Evolutionary conservation across 345 rosid genomes (phyloP).

Genomic region (Hibiscus mutabilis): DNA sequence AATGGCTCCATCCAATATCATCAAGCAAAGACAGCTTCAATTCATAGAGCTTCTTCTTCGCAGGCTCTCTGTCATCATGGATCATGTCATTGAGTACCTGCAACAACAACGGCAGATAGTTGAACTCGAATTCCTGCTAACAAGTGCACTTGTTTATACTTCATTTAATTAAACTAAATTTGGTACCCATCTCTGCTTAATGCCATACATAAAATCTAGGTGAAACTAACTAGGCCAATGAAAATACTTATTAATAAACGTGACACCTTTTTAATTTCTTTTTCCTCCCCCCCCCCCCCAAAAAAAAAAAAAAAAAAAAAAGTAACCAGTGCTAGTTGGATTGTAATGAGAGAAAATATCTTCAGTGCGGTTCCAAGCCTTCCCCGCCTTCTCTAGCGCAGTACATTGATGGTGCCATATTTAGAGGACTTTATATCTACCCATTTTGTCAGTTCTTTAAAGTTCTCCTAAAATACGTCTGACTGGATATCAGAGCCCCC

Average conservation of each 20-base stretch:
- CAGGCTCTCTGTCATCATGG: slow-evolving; percentile 60
- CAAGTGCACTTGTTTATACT: neutral
- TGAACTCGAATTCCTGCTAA: neutral
- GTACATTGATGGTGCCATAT: slow-evolving; percentile 60
- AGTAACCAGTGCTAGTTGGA: neutral
- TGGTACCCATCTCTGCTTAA: no score
- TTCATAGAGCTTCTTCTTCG: slow-evolving; percentile 76
- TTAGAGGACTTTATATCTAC: slow-evolving; percentile 75
- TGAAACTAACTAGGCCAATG: no score
- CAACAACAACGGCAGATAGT: slow-evolving; percentile 5
- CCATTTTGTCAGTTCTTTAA: slow-evolving; percentile 77
- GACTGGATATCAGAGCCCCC: slow-evolving; percentile 33
- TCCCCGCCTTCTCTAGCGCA: slow-evolving; percentile 60
- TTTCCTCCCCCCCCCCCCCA: no score
- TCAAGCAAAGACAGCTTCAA: slow-evolving; percentile 69
- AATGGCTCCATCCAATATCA: slow-evolving; percentile 77
- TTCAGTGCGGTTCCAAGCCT: slow-evolving; percentile 84
- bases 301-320: no score
- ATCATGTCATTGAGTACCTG: slow-evolving; percentile 73
- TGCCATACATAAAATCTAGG: no score
- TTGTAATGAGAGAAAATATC: slow-evolving; percentile 32
- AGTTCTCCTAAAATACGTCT: slow-evolving; percentile 70
- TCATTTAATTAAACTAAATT: no score
- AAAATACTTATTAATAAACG: no score
- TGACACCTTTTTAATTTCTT: no score